Evolutionary conservation across 164 flowering plant species (phyloP).

Genomic region (Annona cherimola): DNA sequence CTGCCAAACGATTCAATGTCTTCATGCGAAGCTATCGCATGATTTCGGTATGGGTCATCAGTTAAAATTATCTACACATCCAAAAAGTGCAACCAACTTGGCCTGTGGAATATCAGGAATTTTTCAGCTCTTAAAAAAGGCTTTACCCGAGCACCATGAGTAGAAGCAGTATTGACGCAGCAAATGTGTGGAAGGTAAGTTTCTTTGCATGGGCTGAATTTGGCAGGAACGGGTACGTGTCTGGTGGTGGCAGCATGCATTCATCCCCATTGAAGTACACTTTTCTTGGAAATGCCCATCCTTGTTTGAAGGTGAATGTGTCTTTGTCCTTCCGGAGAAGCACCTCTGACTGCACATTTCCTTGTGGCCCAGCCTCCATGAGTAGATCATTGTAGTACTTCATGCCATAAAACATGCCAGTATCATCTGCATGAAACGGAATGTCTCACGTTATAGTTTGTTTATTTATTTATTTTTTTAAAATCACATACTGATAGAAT

Average conservation of each 20-base stretch:
- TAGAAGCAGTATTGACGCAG: conserved; percentile 21
- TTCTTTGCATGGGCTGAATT: conserved; percentile 35
- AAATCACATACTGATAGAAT: no score
- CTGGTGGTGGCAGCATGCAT: conserved; percentile 77
- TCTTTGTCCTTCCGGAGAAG: conserved; percentile 57
- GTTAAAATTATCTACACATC: background rate
- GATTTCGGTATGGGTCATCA: background rate
- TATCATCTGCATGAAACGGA: conserved; percentile 60
- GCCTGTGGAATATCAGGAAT: background rate
- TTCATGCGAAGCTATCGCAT: background rate
- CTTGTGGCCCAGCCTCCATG: conserved; percentile 71
- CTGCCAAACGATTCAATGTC: background rate
- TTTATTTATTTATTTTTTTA: no score
- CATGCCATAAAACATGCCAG: conserved; percentile 83
- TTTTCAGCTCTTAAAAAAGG: background rate
- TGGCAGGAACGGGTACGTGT: conserved; percentile 66
- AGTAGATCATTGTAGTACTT: conserved; percentile 75
- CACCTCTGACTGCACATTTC: conserved; percentile 78
- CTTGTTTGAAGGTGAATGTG: conserved; percentile 63
- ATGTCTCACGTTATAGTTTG: no score
- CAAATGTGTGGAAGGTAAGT: conserved; percentile 12
- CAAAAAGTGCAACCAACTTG: conserved; percentile 3
- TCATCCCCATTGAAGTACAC: conserved; percentile 87
- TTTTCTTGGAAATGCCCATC: conserved; percentile 82
- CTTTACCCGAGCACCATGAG: conserved; percentile 21